Evolutionary conservation across 371 early-diverging fungal species (phyloP).

Genomic region (Mucor piriformis): DNA sequence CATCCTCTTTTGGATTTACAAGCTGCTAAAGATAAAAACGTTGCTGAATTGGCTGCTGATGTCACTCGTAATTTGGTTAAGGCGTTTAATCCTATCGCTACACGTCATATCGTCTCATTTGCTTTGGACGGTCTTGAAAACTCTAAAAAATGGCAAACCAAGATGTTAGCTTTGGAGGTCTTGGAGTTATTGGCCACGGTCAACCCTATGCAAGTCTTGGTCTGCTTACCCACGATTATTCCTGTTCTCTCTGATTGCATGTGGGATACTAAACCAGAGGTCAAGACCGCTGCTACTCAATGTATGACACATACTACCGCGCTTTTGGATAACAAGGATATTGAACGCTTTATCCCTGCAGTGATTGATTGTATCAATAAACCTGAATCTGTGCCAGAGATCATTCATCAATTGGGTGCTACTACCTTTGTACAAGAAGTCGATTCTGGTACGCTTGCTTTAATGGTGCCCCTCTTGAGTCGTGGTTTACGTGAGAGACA

Average conservation of each 20-base stretch:
- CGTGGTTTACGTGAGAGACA: constrained; percentile 74
- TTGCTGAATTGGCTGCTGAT: constrained; percentile 61
- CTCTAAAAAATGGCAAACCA: constrained; percentile 80
- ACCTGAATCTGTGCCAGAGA: constrained; percentile 66
- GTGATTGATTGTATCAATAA: constrained; percentile 66
- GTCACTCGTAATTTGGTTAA: constrained; percentile 60
- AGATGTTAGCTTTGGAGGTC: constrained; percentile 62
- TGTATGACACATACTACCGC: constrained; percentile 54
- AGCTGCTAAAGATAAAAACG: constrained; percentile 66
- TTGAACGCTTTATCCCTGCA: constrained; percentile 61
- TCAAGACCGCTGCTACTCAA: constrained; percentile 52
- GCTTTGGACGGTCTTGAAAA: constrained; percentile 63
- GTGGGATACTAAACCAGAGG: constrained; percentile 76
- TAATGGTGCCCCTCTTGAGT: constrained; percentile 77
- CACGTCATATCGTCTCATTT: constrained; percentile 56
- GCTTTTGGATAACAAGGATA: constrained; percentile 36
- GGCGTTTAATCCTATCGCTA: constrained; percentile 58
- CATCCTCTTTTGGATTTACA: constrained; percentile 61
- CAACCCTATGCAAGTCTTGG: constrained; percentile 64
- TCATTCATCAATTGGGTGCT: constrained; percentile 67
- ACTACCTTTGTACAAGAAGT: constrained; percentile 80
- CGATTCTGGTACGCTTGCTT: constrained; percentile 77
- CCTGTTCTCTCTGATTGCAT: constrained; percentile 75
- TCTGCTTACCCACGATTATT: constrained; percentile 65
- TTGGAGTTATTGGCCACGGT: constrained; percentile 55